phyloP scores from a whole-genome alignment of 352 stramenopile species.

The Pythium scleroteichum region DNA sequence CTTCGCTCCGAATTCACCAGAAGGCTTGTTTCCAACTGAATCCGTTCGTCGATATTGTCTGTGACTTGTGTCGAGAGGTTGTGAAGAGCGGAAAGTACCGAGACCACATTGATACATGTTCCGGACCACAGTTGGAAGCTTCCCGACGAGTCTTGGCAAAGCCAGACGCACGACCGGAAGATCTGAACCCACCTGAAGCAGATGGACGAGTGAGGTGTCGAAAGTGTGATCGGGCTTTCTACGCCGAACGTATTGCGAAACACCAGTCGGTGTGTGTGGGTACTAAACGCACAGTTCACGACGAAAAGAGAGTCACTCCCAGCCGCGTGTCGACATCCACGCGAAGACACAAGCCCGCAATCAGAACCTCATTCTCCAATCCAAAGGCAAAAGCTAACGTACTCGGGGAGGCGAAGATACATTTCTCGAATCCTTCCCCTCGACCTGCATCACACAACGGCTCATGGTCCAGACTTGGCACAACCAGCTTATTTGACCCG shows the following conservation, averaged over 20 bases:
- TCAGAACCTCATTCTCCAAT: too few species aligned
- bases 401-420: neutral
- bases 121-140: neutral
- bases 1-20: slow-evolving; percentile 69
- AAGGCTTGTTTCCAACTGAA: slow-evolving; percentile 73
- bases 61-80: slow-evolving; percentile 34
- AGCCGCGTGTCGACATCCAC: neutral
- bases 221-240: slow-evolving; percentile 56
- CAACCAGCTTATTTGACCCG: slow-evolving; percentile 4
- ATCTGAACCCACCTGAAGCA: slow-evolving; percentile 42
- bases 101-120: slow-evolving; percentile 12
- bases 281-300: neutral
- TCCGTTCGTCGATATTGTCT: slow-evolving; percentile 49
- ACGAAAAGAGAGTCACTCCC: neutral
- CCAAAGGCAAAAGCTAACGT: neutral
- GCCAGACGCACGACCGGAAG: neutral
- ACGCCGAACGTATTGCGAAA: slow-evolving; percentile 59
- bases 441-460: neutral
- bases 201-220: slow-evolving; percentile 62
- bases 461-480: neutral
- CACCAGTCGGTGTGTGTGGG: slow-evolving; percentile 61
- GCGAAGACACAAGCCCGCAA: neutral
- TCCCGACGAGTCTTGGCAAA: neutral
- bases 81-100: slow-evolving; percentile 34
- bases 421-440: neutral